Percentiles rank a stretch among this genome's conserved stretches.
phyloP scores from a whole-genome alignment of 176 grass and related monocot species.

The Guadua angustifolia region DNA sequence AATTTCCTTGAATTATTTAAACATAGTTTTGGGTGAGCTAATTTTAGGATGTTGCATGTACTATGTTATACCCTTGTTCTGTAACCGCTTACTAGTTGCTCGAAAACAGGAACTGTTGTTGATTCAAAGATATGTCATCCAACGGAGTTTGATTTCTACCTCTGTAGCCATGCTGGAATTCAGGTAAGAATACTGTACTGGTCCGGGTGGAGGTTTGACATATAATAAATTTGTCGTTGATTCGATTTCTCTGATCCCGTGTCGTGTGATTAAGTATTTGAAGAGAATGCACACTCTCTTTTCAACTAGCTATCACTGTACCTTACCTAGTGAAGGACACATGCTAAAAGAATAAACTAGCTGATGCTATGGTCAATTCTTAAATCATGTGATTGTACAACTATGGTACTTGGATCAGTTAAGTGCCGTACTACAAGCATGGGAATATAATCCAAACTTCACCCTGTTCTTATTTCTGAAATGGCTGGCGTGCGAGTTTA shows the following conservation, averaged over 20 bases:
- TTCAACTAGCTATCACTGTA: slow-evolving; percentile 31
- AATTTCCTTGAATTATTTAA: neutral
- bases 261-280: slow-evolving; percentile 25
- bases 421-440: slow-evolving; percentile 21
- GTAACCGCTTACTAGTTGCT: slow-evolving; percentile 15
- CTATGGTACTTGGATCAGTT: slow-evolving; percentile 32
- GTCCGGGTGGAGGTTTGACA: slow-evolving; percentile 34
- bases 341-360: slow-evolving; percentile 41
- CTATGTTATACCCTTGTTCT: slow-evolving; percentile 17
- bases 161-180: slow-evolving; percentile 99
- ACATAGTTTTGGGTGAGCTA: neutral
- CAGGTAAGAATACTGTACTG: slow-evolving; percentile 67
- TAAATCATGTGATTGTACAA: slow-evolving; percentile 49
- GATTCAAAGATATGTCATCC: slow-evolving; percentile 99
- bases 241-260: slow-evolving; percentile 11
- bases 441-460: slow-evolving; percentile 40
- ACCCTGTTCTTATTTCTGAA: slow-evolving; percentile 30
- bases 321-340: slow-evolving; percentile 5
- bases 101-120: slow-evolving; percentile 81
- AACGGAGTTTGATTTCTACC: slow-evolving; percentile 98
- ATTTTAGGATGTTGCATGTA: neutral
- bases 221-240: slow-evolving; percentile 38
- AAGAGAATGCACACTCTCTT: slow-evolving; percentile 36
- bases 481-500: slow-evolving; percentile 48
- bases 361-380: slow-evolving; percentile 20